These are phyloP conservation scores for Chlorella vulgaris DNA, from an alignment of 139 green algal species.

Conservation along the genomic window DNA sequence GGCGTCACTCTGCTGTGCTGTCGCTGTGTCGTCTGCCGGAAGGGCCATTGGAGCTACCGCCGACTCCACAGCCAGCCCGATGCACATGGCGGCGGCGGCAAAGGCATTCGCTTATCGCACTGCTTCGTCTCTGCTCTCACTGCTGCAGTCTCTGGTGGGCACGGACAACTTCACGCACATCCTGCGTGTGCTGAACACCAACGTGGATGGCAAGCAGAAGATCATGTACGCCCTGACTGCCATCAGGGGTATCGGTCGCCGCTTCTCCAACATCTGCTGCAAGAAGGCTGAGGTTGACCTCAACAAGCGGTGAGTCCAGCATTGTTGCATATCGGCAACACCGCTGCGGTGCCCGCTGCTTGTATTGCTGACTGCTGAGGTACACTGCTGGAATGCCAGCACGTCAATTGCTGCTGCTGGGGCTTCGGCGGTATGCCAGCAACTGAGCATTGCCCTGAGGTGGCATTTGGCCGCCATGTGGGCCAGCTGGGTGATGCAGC, in stretches of 20 bases:
- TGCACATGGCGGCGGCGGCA: background rate
- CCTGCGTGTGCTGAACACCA: conserved; percentile 99
- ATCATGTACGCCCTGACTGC: conserved; percentile 97
- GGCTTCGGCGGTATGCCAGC: no score
- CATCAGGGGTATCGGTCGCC: conserved; percentile 95
- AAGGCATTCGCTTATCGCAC: background rate
- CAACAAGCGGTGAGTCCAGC: conserved; percentile 73
- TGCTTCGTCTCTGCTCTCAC: background rate
- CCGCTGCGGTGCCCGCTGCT: background rate
- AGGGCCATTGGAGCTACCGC: no score
- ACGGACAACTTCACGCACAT: conserved; percentile 98
- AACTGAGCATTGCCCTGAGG: no score
- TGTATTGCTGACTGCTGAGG: background rate
- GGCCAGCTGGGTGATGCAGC: background rate
- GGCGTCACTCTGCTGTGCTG: background rate
- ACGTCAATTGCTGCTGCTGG: no score
- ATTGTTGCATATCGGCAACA: background rate
- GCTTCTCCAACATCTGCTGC: conserved; percentile 96
- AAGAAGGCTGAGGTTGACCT: conserved; percentile 99
- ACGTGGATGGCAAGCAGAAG: conserved; percentile 98
- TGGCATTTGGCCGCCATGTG: no score
- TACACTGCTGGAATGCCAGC: no score
- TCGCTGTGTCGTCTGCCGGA: background rate
- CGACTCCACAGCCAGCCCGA: background rate
- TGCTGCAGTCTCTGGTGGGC: conserved; percentile 62